phyloP scores from a whole-genome alignment of 208 protist species.

The Wallacemonas rigidus region DNA sequence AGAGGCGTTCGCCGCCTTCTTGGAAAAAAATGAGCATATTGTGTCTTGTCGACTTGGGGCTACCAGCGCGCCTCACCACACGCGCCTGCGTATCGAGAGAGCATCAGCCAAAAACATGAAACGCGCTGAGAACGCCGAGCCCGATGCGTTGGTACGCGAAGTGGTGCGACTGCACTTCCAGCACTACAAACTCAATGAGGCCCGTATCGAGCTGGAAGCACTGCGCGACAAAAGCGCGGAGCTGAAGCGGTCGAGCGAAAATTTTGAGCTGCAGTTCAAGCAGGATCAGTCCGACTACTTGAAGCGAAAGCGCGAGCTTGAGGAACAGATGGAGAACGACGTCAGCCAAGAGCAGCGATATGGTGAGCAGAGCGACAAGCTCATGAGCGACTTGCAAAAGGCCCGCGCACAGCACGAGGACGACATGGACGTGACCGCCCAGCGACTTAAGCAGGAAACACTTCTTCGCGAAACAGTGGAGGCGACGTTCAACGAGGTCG shows the following conservation, averaged over 20 bases:
- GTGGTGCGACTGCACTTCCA: conserved; percentile 87
- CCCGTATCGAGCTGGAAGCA: conserved; percentile 68
- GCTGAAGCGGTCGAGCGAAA: conserved; percentile 66
- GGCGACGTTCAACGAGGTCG: conserved; percentile 43
- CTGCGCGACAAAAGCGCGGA: conserved; percentile 65
- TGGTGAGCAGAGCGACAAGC: conserved; percentile 50
- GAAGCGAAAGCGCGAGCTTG: conserved; percentile 65
- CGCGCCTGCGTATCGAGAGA: conserved; percentile 61
- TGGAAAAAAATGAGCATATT: conserved; percentile 71
- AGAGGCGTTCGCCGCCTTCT: conserved; percentile 68
- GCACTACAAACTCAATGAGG: conserved; percentile 90
- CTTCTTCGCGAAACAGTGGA: conserved; percentile 68
- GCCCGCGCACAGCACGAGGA: conserved; percentile 40
- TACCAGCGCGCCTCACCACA: conserved; percentile 72
- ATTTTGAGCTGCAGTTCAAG: conserved; percentile 79
- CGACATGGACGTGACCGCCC: conserved; percentile 46
- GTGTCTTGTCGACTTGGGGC: conserved; percentile 54
- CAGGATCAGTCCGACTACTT: conserved; percentile 71
- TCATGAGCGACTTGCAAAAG: conserved; percentile 58
- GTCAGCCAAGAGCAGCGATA: conserved; percentile 51
- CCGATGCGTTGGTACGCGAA: conserved; percentile 73
- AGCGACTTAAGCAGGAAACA: conserved; percentile 57
- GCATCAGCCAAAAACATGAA: conserved; percentile 53
- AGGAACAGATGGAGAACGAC: conserved; percentile 75
- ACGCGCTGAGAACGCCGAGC: conserved; percentile 47